Percentiles rank a stretch among this genome's conserved stretches.
Evolutionary conservation across 306 rosid species (phyloP).

Genomic region (Cotoneaster glaucophyllus): DNA sequence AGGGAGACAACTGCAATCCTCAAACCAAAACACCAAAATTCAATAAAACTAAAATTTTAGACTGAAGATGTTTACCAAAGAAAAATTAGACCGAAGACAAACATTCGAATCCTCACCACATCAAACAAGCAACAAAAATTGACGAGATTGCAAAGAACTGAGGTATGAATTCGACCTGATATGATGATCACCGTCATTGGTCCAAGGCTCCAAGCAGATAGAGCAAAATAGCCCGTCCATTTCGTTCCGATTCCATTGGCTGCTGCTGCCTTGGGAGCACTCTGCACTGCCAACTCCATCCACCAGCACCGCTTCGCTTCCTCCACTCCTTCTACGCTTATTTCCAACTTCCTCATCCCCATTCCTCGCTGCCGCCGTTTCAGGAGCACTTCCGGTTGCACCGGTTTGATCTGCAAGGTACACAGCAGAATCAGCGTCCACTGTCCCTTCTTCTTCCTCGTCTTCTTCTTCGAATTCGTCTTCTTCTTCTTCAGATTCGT

Average conservation of each 20-base stretch:
- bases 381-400: not conserved
- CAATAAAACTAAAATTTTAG: not conserved
- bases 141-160: not conserved
- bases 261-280: slow-evolving; percentile 34
- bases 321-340: slow-evolving; percentile 61
- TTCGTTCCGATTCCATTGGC: slow-evolving; percentile 42
- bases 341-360: slow-evolving; percentile 30
- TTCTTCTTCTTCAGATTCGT: not conserved
- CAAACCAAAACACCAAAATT: slow-evolving; percentile 4
- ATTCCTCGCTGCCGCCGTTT: slow-evolving; percentile 11
- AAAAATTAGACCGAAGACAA: no score
- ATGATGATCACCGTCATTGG: slow-evolving; percentile 58
- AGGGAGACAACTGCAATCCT: slow-evolving; percentile 73
- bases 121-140: not conserved
- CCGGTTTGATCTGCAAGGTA: not conserved
- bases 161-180: slow-evolving; percentile 12
- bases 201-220: slow-evolving; percentile 86
- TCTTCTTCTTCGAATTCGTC: not conserved
- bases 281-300: slow-evolving; percentile 5
- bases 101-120: no score
- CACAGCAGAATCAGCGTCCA: not conserved
- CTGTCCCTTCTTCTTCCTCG: not conserved
- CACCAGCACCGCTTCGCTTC: slow-evolving; percentile 36
- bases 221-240: slow-evolving; percentile 71
- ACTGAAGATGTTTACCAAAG: not conserved